Base-by-base conservation (phyloP, 805 yeast species). In the Ogataea kodamae region DNA sequence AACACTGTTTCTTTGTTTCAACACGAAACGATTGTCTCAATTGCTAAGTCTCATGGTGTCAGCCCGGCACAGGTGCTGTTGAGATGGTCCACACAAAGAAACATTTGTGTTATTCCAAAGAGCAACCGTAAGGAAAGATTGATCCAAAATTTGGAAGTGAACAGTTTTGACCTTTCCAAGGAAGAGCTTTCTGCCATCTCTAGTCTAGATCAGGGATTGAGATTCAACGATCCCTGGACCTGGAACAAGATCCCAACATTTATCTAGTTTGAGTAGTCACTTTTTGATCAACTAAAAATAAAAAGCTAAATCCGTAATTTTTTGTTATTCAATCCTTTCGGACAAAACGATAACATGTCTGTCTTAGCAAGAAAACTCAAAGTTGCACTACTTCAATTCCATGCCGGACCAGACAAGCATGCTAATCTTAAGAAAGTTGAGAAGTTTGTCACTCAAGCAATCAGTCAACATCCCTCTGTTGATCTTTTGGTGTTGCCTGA, bases 401-500 rank as follows among this genome's bases (percentile, higher is more conserved):
- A 74, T 31, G 87, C 94, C 1, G 85, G 89, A 2, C 76, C 83
- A 1, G 89, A 86, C 59, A 92, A 92, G 59, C 61, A 74, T 1
- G 81, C 81, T 46, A 92, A 92, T 60, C 65, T 90, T 40, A 54
- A 67, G 30, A 78, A 81, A 46, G 95, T 85, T 4, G 68, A 73
- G 30, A 68, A 67, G 8, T 77, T 72, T 46, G 75, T 87, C 28
- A 66, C 68, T 14, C 74, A 72, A 37, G 97, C 97, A 1, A 41
- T 80, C 25, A 28, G 37, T 9, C 55, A 66, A 35, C 77, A 81
- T 15, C 68, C 76, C 11, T 53, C 60, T 15, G 74, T 78, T 6
- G 83, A 89, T 49, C 65, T 90, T 25, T 74, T 92, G 8, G 86
- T 92, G 45, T 65, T 92, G 19, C 98, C 98, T 6, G 97, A 92